Evolutionary conservation across 768 basidiomycete species (phyloP), one percentile per base, ranked within the genome.

Genomic region (Lactarius akahatsu): DNA sequence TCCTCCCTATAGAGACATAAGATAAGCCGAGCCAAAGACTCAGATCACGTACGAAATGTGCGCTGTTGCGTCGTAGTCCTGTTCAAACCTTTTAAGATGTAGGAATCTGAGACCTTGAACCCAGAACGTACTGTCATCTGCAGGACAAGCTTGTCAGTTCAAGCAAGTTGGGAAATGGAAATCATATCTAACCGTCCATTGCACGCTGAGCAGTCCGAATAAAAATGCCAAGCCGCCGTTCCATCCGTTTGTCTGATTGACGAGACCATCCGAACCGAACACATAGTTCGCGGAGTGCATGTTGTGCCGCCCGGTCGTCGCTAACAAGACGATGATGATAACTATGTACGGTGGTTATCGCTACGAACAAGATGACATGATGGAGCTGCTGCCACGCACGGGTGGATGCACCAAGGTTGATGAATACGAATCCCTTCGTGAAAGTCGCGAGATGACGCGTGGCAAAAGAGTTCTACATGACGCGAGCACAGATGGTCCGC

Each of bases 261-360:
- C 77, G 59, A 92, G 74, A n/a, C 90, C 90, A 4, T 75, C 81
- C 30, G 85, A 80, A 16, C 90, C 91, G 71, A 96, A 96, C 9
- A 94, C 88, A 76, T 93, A 94, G 28, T 73, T 77, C 3, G 91
- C 90, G 34, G 88, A 67, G 73, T 95, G 92, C 91, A 94, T 94
- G 65, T 93, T 86, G 0, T 82, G 78, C 23, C 88, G 82, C 3
- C 84, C 81, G 0, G 90, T 92, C 67, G 78, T 90, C 26, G 91
- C 88, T 41, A 94, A 82, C 20, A 96, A 83, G 28, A 88, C 87
- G 73, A 96, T 90, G 70, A 94, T 89, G 72, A 95, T 94, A 32
- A 94, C 87, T 90, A 64, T 5, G 8, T 0, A 20, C 20, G n/a
- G 36, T 32, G n/a, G 28, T 3, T 36, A 23, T 38, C 18, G n/a